Evolutionary conservation across 106 monocot species (phyloP).

Genomic region (Allium cepa): DNA sequence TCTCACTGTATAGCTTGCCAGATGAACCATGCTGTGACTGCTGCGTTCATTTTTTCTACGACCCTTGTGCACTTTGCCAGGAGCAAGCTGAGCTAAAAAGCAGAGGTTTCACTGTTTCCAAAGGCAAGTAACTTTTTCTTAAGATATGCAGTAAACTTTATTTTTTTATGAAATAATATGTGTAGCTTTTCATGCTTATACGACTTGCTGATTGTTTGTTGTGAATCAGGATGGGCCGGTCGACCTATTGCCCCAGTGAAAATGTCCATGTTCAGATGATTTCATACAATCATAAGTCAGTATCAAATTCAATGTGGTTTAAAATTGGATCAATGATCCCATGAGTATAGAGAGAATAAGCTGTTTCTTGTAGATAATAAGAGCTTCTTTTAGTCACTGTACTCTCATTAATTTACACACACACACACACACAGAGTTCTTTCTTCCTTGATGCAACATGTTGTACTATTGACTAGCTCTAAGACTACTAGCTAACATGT

Average conservation of each 20-base stretch:
- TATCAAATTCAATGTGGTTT: too few relatives aligned
- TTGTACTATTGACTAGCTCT: too few relatives aligned
- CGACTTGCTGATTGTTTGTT: background rate
- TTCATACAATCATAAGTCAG: background rate
- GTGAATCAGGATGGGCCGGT: constrained; percentile 9
- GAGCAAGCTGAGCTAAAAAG: constrained; percentile 12
- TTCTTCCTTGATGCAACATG: too few relatives aligned
- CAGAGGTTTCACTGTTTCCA: constrained; percentile 8
- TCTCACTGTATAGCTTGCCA: constrained; percentile 8
- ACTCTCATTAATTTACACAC: too few relatives aligned
- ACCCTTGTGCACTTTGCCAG: constrained; percentile 19
- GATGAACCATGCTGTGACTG: constrained; percentile 16
- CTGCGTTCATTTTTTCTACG: constrained; percentile 19
- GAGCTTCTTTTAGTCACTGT: too few relatives aligned
- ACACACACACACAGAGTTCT: too few relatives aligned
- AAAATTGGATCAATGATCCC: too few relatives aligned
- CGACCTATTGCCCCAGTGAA: constrained; percentile 2
- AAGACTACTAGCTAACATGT: too few relatives aligned
- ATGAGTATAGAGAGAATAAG: too few relatives aligned
- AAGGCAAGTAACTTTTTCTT: background rate
- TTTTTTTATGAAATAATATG: background rate
- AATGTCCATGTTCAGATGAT: constrained; percentile 11
- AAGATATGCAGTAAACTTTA: background rate
- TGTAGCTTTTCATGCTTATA: background rate
- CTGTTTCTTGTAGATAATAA: too few relatives aligned